These are phyloP conservation scores for Chytriomyces confervae DNA, from an alignment of 192 early-diverging fungal genomes.

Conservation along the genomic window DNA sequence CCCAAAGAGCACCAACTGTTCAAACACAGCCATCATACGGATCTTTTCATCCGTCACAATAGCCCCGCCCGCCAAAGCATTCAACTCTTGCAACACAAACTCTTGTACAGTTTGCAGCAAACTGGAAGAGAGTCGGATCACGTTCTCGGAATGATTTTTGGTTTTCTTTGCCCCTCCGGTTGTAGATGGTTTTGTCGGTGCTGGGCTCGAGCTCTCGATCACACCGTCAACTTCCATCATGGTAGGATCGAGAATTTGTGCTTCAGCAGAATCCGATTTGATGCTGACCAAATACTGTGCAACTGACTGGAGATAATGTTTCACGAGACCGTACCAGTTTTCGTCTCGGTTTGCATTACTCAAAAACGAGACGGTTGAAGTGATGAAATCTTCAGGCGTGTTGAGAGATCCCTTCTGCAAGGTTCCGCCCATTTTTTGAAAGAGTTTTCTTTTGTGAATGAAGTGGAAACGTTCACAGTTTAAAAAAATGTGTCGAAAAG, in stretches of 20 bases:
- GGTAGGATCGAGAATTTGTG: too few relatives aligned
- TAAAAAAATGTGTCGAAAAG: not conserved
- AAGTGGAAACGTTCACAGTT: not conserved
- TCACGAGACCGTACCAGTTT: too few relatives aligned
- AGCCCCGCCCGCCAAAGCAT: not conserved
- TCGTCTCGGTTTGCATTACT: too few relatives aligned
- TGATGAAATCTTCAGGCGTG: not conserved
- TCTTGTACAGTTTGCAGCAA: not conserved
- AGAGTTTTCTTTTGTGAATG: not conserved
- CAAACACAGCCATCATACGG: constrained; percentile 11
- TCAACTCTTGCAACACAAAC: not conserved
- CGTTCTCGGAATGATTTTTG: not conserved
- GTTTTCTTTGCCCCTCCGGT: too few relatives aligned
- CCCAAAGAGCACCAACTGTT: constrained; percentile 17
- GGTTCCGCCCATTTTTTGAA: constrained; percentile 5
- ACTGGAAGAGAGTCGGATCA: not conserved
- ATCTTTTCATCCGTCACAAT: not conserved
- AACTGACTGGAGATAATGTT: too few relatives aligned
- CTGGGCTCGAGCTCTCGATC: too few relatives aligned
- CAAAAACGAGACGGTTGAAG: not conserved
- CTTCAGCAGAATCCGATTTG: too few relatives aligned
- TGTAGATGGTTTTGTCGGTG: too few relatives aligned
- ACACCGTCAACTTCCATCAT: too few relatives aligned
- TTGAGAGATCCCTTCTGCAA: constrained; percentile 11
- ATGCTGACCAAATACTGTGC: too few relatives aligned